These are phyloP conservation scores for Ammopiptanthus mongolicus DNA, from an alignment of 306 rosid genomes.

Conservation along the genomic window DNA sequence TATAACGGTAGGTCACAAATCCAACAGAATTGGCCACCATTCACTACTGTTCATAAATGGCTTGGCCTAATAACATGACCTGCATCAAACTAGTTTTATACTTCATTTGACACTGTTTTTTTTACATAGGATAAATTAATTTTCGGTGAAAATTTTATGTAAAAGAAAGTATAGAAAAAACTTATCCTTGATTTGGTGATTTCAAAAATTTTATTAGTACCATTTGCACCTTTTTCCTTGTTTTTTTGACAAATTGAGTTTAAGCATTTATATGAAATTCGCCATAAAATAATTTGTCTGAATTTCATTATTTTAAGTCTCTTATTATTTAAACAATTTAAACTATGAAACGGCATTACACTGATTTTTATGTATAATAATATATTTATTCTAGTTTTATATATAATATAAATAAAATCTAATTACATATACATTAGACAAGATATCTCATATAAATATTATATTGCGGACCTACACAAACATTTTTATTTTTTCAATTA, in stretches of 20 bases:
- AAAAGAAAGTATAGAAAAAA: background rate
- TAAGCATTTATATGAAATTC: background rate
- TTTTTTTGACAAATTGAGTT: background rate
- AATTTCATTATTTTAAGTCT: no score
- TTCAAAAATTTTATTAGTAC: background rate
- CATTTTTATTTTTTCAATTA: background rate
- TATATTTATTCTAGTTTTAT: no score
- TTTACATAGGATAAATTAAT: background rate
- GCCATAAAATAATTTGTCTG: no score
- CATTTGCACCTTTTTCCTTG: background rate
- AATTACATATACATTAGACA: no score
- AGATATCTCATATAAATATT: no score
- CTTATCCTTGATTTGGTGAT: background rate
- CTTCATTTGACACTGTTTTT: background rate
- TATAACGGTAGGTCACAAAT: conserved; percentile 69
- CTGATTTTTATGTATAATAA: no score
- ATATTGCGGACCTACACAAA: no score
- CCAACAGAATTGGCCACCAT: conserved; percentile 66
- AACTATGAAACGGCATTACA: no score
- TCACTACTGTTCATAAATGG: conserved; percentile 77
- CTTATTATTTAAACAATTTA: no score
- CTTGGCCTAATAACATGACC: conserved; percentile 55
- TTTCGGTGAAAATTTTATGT: background rate
- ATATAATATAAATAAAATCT: no score
- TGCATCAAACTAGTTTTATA: conserved; percentile 25